These are phyloP conservation scores for Didymella pomorum DNA, from an alignment of 2,329 filamentous ascomycete species.

Conservation along the genomic window DNA sequence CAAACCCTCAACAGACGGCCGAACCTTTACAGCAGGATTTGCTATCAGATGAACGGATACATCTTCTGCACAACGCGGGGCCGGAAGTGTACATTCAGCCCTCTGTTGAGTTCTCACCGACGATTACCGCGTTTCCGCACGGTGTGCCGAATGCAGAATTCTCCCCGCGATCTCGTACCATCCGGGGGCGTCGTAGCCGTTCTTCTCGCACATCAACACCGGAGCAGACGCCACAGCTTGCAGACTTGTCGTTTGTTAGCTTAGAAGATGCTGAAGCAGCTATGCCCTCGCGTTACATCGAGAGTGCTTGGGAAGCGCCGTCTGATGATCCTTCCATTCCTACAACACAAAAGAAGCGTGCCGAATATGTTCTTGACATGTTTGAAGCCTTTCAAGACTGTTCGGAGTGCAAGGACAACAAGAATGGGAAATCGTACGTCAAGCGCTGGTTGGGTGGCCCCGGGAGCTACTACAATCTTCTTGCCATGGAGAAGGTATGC, in stretches of 20 bases:
- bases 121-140: not conserved
- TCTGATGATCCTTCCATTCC: constrained; percentile 17
- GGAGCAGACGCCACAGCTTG: not conserved
- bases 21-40: not conserved
- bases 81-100: not conserved
- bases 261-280: constrained; percentile 5
- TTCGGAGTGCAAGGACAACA: constrained; percentile 15
- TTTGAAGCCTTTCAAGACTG: constrained; percentile 16
- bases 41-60: constrained; percentile 1
- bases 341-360: constrained; percentile 1
- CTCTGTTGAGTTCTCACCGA: not conserved
- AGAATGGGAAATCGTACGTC: constrained; percentile 4
- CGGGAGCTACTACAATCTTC: constrained; percentile 10
- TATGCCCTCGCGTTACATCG: constrained; percentile 5
- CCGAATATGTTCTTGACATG: constrained; percentile 11
- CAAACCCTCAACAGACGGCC: not conserved
- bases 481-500: constrained; percentile 25
- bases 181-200: not conserved
- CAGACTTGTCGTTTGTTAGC: not conserved
- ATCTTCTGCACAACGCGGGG: not conserved
- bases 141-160: not conserved
- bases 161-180: not conserved
- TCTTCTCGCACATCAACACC: not conserved
- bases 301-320: constrained; percentile 8
- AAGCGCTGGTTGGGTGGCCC: constrained; percentile 13